Evolutionary conservation across 2,329 filamentous ascomycete genomes (phyloP), one percentile per base, ranked within the genome.

Genomic region (Epicoccum nigrum): DNA sequence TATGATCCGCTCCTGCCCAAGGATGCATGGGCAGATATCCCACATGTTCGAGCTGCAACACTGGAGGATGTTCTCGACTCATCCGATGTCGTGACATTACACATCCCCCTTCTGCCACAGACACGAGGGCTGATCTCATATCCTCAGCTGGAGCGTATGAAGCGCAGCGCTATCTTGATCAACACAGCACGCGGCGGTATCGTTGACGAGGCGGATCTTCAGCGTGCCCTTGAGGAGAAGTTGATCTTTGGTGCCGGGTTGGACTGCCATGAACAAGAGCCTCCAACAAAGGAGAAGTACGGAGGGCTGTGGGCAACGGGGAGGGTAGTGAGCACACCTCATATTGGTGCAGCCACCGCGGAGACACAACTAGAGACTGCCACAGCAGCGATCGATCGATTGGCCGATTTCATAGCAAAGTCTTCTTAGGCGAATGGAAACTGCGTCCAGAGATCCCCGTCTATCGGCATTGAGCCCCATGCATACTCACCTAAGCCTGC

Each of bases 281-380:
- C 79, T 15, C 76, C 73, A 7, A 75, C 71, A 0, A 70, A 67
- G 27, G 63, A 60, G 32, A 73, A 68, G 7, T 74, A 76, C 8
- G 62, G 79, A 40, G 55, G 77, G 7, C 70, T 76, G 7, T 69
- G 66, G 13, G 64, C 69, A 30, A 71, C 74, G 19, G 76, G 79
- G 2, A 79, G 80, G 47, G 59, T 83, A 44, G 70, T 81, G 1
- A 65, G 79, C 17, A 79, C 74, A 27, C 79, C 79, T n/a, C 80
- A 83, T 67, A 54, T 81, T 35, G 79, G 79, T 7, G 78, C 77
- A 1, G 72, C 77, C 0, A 81, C 79, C 2, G 59, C 57, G 4
- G 63, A 72, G 45, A 74, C 68, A 4, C 76, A 76, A 52, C 64
- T 67, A 33, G 62, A 63, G 12, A 73, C 69, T 35, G 73, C 71